A percentile compares a stretch with the other conserved stretches of the same genome.
phyloP scores from a whole-genome alignment of 228 moss, liverwort and hornwort genomes.

The Sphagnum magellanicum region DNA sequence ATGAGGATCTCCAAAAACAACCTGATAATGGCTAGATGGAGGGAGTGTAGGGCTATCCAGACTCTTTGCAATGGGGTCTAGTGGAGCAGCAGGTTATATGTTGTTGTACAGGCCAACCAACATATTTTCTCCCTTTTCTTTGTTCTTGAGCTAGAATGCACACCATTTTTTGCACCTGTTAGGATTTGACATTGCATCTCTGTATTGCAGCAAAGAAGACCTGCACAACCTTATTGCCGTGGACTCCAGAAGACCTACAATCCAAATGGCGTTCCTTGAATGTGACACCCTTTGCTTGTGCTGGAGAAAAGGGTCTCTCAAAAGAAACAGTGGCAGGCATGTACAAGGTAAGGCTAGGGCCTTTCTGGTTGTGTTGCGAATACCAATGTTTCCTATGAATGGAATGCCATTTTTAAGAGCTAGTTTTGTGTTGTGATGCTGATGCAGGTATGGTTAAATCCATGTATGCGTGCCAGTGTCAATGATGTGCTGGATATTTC shows the following conservation, averaged over 20 bases:
- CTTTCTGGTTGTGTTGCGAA: not conserved
- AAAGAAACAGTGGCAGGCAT: slow-evolving; percentile 42
- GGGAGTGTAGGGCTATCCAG: no score
- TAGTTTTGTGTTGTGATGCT: no score
- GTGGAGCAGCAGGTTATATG: no score
- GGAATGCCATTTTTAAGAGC: no score
- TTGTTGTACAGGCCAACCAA: no score
- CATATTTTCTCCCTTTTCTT: not conserved
- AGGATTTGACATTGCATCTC: not conserved
- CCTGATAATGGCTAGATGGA: no score
- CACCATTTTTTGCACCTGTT: not conserved
- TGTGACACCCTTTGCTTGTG: slow-evolving; percentile 6
- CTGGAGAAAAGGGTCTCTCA: slow-evolving; percentile 25
- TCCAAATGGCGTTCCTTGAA: slow-evolving; percentile 34
- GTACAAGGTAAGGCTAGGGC: slow-evolving; percentile 51
- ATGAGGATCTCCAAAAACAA: not conserved
- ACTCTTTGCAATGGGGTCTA: no score
- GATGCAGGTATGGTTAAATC: slow-evolving; percentile 79
- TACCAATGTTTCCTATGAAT: not conserved
- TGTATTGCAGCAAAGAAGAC: slow-evolving; percentile 15
- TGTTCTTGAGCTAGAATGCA: not conserved
- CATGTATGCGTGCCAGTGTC: slow-evolving; percentile 70
- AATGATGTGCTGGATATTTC: slow-evolving; percentile 74
- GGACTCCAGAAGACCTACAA: slow-evolving; percentile 17
- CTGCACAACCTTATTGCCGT: slow-evolving; percentile 9